These are phyloP conservation scores for Paspalum vaginatum DNA, from an alignment of 176 grass and related monocot genomes.

Conservation along the genomic window DNA sequence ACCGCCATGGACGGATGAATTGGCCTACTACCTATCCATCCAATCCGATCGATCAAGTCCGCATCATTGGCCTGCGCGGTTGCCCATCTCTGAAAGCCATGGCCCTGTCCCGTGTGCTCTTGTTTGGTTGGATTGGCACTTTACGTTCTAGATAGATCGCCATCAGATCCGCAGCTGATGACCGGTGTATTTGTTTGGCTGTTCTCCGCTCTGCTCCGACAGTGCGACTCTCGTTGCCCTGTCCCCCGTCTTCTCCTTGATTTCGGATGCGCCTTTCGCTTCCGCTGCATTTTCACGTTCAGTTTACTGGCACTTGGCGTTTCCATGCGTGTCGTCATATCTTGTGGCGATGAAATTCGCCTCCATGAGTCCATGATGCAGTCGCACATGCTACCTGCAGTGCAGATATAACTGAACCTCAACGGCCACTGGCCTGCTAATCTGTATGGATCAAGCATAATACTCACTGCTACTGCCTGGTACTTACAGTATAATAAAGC, in stretches of 20 bases:
- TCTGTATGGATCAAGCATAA: too few species aligned
- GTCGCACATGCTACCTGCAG: background rate
- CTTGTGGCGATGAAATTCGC: too few species aligned
- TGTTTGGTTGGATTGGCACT: slow-evolving; percentile 6
- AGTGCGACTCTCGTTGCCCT: slow-evolving; percentile 1
- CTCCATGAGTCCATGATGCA: background rate
- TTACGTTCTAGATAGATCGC: background rate
- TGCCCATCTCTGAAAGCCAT: background rate
- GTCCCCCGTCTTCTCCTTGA: background rate
- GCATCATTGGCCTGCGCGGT: slow-evolving; percentile 22
- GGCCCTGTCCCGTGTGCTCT: background rate
- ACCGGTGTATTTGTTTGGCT: background rate
- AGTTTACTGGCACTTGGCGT: background rate
- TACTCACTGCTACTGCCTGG: too few species aligned
- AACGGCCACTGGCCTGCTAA: slow-evolving; percentile 5
- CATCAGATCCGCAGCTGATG: background rate
- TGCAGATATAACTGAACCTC: background rate
- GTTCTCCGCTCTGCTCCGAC: background rate
- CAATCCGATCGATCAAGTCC: background rate
- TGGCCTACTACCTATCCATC: too few species aligned
- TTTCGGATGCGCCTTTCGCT: background rate
- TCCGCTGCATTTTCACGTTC: background rate
- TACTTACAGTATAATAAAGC: background rate
- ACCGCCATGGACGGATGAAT: background rate
- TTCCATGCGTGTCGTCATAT: too few species aligned